phyloP scores from a whole-genome alignment of 352 stramenopile species.

The Hyaloperonospora brassicae region DNA sequence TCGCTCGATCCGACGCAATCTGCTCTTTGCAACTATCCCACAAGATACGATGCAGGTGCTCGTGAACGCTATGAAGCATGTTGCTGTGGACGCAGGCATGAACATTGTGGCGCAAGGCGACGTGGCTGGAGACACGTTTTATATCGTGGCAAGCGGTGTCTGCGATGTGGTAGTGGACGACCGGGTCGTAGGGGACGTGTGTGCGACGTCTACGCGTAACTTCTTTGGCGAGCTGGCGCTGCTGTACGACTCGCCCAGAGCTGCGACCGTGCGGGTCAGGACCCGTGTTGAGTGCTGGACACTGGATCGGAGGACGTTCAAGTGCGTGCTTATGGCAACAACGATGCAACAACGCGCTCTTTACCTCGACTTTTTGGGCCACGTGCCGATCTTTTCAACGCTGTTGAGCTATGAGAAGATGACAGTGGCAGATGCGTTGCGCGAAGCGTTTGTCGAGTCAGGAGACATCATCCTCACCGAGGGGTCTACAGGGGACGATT shows the following conservation, averaged over 20 bases:
- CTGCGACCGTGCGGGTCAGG: constrained; percentile 70
- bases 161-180: constrained; percentile 62
- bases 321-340: constrained; percentile 57
- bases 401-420: constrained; percentile 66
- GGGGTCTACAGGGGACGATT: constrained; percentile 57
- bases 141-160: constrained; percentile 84
- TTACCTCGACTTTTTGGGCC: constrained; percentile 51
- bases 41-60: constrained; percentile 60
- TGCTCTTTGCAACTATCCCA: constrained; percentile 60
- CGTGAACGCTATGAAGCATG: constrained; percentile 66
- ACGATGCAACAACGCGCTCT: constrained; percentile 56
- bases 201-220: constrained; percentile 47
- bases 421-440: constrained; percentile 64
- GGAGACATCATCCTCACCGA: constrained; percentile 41
- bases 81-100: constrained; percentile 28
- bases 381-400: constrained; percentile 69
- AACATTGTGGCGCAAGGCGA: constrained; percentile 72
- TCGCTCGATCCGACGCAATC: constrained; percentile 46
- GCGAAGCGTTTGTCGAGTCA: constrained; percentile 41
- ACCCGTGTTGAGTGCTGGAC: constrained; percentile 80
- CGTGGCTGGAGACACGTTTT: constrained; percentile 80
- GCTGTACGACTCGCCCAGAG: constrained; percentile 87
- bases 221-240: constrained; percentile 92
- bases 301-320: constrained; percentile 74
- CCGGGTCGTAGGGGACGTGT: constrained; percentile 48